These are phyloP conservation scores for Pythium sp. DNA, from an alignment of 352 stramenopile species.

Conservation along the genomic window DNA sequence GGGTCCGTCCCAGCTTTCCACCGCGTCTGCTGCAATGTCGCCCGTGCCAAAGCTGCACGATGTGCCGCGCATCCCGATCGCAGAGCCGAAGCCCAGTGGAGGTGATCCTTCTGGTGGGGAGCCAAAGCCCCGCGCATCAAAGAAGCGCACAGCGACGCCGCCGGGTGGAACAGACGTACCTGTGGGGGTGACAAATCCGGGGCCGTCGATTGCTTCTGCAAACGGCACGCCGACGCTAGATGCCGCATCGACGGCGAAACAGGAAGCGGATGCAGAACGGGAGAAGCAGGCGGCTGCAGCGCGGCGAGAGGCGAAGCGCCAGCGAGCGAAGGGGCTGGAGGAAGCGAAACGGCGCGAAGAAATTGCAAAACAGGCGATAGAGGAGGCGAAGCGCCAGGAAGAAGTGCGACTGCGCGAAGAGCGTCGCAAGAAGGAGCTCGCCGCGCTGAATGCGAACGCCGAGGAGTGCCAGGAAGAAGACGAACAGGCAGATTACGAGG, in stretches of 20 bases:
- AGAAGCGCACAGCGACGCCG: slow-evolving; percentile 40
- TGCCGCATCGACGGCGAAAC: slow-evolving; percentile 24
- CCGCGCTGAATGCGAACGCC: slow-evolving; percentile 64
- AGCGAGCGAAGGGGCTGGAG: slow-evolving; percentile 50
- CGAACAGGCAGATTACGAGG: slow-evolving; percentile 48
- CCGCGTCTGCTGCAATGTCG: slow-evolving; percentile 11
- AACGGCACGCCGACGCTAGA: not conserved
- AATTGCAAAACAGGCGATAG: slow-evolving; percentile 37
- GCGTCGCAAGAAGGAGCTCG: slow-evolving; percentile 47
- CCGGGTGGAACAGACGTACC: not conserved
- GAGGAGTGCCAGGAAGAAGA: slow-evolving; percentile 71
- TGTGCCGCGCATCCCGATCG: slow-evolving; percentile 42
- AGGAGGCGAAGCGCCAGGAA: slow-evolving; percentile 43
- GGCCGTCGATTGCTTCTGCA: slow-evolving; percentile 10
- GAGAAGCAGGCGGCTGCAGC: slow-evolving; percentile 26
- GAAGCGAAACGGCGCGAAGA: slow-evolving; percentile 51
- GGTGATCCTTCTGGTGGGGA: slow-evolving; percentile 3
- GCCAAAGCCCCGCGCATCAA: slow-evolving; percentile 33
- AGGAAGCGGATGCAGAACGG: slow-evolving; percentile 36
- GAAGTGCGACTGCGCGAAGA: slow-evolving; percentile 45
- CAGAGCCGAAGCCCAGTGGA: slow-evolving; percentile 38
- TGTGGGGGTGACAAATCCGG: not conserved
- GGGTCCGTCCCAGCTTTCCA: slow-evolving; percentile 17
- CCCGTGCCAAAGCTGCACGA: slow-evolving; percentile 21
- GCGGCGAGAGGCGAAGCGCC: slow-evolving; percentile 48